Conservation (phyloP, 2,329 filamentous ascomycete species). For the Zalaria sp. region DNA sequence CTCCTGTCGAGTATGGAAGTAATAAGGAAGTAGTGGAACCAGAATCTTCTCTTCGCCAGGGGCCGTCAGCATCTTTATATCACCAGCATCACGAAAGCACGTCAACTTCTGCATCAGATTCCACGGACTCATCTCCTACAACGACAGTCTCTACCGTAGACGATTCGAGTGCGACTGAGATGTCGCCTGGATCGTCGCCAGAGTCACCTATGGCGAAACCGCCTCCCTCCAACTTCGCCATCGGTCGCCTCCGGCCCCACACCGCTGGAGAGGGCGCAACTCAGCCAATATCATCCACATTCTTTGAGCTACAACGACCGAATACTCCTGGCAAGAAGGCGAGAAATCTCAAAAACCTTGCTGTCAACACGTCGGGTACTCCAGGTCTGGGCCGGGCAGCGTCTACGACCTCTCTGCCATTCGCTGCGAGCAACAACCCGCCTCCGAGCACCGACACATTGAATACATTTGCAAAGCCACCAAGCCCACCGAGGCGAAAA, state of each 20-base stretch:
- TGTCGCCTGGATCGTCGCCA: conserved; percentile 81
- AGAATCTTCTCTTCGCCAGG: too few species aligned
- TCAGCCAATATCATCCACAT: conserved; percentile 43
- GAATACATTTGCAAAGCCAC: conserved; percentile 68
- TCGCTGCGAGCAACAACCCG: conserved; percentile 30
- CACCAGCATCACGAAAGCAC: conserved; percentile 65
- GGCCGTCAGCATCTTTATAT: neutral
- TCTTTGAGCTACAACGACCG: conserved; percentile 34
- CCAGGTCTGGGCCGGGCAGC: conserved; percentile 31
- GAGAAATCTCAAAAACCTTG: conserved; percentile 76
- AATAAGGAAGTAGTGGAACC: too few species aligned
- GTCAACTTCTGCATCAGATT: conserved; percentile 67
- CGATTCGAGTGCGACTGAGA: conserved; percentile 77
- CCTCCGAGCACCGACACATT: conserved; percentile 49
- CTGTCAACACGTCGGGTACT: conserved; percentile 51
- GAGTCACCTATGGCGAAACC: conserved; percentile 71
- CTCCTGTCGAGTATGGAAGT: neutral
- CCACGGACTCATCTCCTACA: conserved; percentile 86
- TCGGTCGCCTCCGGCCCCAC: conserved; percentile 34
- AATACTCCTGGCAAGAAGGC: conserved; percentile 48
- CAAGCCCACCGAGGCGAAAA: conserved; percentile 53
- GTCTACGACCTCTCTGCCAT: conserved; percentile 38
- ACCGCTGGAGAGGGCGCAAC: conserved; percentile 27
- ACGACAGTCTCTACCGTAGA: conserved; percentile 88
- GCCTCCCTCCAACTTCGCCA: conserved; percentile 54